phyloP scores from a whole-genome alignment of 208 protist species.

The Porcisia deanei region DNA sequence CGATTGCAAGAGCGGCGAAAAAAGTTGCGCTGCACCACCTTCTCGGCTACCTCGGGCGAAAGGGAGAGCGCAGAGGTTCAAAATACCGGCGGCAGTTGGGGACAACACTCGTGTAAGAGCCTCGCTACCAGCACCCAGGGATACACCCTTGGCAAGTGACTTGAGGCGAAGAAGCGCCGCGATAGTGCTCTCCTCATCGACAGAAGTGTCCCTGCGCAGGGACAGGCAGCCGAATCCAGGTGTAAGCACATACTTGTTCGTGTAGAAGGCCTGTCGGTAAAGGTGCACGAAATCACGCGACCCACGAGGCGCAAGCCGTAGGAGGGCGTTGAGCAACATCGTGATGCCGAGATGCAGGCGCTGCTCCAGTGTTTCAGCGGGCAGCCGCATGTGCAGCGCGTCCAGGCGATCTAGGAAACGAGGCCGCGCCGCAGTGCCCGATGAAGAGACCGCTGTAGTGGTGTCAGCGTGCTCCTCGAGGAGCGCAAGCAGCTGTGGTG shows the following conservation, averaged over 20 bases:
- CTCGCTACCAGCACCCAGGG: constrained; percentile 40
- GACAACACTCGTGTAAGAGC: constrained; percentile 46
- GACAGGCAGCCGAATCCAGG: constrained; percentile 69
- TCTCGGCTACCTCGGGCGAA: background rate
- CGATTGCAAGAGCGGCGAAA: background rate
- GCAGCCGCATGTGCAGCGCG: constrained; percentile 30
- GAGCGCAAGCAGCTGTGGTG: constrained; percentile 51
- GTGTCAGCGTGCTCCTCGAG: constrained; percentile 33
- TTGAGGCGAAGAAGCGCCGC: constrained; percentile 42
- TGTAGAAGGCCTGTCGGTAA: constrained; percentile 57
- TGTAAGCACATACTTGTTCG: constrained; percentile 70
- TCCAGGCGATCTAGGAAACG: constrained; percentile 16
- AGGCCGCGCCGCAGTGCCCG: background rate
- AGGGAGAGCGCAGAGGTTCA: constrained; percentile 39
- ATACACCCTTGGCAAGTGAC: constrained; percentile 44
- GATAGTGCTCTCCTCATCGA: constrained; percentile 17
- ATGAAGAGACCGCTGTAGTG: background rate
- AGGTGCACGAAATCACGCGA: constrained; percentile 25
- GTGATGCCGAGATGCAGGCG: constrained; percentile 64
- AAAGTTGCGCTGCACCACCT: background rate
- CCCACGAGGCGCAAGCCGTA: constrained; percentile 25
- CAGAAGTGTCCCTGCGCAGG: constrained; percentile 32
- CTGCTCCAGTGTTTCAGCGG: constrained; percentile 74
- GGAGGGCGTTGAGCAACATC: constrained; percentile 46
- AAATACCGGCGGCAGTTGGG: constrained; percentile 45